Percentiles rank a stretch among this genome's conserved stretches.
Conservation (phyloP, 306 rosid species). For the Prunus kanzakura region DNA sequence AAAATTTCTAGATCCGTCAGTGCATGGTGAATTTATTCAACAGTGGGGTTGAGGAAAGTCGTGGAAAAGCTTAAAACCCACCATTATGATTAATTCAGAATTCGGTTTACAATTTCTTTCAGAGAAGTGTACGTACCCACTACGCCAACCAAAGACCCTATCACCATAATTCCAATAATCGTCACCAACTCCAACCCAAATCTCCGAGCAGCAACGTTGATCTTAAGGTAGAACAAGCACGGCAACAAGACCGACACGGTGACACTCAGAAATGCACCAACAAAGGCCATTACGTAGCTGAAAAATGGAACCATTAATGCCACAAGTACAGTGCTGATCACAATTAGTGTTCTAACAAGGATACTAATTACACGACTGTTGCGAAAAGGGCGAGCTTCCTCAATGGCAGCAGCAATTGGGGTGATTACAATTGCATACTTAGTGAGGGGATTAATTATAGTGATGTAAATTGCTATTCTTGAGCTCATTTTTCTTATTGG, state of each 20-base stretch:
- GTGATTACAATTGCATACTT: conserved; percentile 56
- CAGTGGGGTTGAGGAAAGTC: too few relatives aligned
- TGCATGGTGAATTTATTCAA: too few relatives aligned
- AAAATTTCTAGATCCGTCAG: too few relatives aligned
- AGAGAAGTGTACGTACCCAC: conserved; percentile 49
- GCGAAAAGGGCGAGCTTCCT: conserved; percentile 28
- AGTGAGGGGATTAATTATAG: conserved; percentile 60
- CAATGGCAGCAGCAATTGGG: conserved; percentile 59
- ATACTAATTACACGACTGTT: conserved; percentile 19
- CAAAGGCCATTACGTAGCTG: conserved; percentile 58
- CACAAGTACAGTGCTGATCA: conserved; percentile 46
- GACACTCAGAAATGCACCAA: conserved; percentile 53
- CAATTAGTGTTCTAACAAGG: conserved; percentile 45
- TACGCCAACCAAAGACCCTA: conserved; percentile 42
- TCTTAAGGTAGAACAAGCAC: conserved; percentile 65
- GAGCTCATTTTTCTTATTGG: conserved; percentile 42
- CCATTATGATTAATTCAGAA: neutral
- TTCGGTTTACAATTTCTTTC: conserved; percentile 35
- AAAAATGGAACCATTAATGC: conserved; percentile 61
- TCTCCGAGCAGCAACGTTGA: conserved; percentile 34
- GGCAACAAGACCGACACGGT: conserved; percentile 49
- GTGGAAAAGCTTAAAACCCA: neutral
- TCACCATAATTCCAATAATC: conserved; percentile 38
- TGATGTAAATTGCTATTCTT: conserved; percentile 56
- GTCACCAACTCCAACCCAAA: conserved; percentile 45